Evolutionary conservation across 2,329 filamentous ascomycete species (phyloP), one percentile per base, ranked within the genome.

Genomic region (Colletotrichum karsti): DNA sequence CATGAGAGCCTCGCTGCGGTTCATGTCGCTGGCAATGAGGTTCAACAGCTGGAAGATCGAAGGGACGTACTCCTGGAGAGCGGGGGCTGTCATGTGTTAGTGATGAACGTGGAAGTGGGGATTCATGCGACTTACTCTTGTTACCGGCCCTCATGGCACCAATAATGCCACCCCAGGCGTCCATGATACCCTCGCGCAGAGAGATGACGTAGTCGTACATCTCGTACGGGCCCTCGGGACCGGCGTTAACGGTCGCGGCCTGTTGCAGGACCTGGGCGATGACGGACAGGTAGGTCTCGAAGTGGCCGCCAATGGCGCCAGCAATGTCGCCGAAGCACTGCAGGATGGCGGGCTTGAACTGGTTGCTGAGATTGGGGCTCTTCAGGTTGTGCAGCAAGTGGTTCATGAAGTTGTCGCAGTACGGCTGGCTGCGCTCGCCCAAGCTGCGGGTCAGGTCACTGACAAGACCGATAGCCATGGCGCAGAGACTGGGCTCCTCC

Each of bases 281-380:
- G 50, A 98, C 93, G 4, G 92, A 89, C 35, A 99, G 87, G 77
- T 99, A 99, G 0, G 92, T 93, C 83, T 98, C 94, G 72, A 99
- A 99, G 74, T 94, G 90, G 28, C 92, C 93, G 70, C 92, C 90
- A 74, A 99, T 99, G 56, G 96, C 95, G 74, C 95, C 93, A 41
- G 96, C 96, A 81, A 99, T 97, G 76, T 99, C 96, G 67, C 96
- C 96, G 77, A 99, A 99, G 79, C 94, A 98, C 81, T 98, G 95
- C 63, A 99, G 88, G 72, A 99, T 99, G 28, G 96, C 94, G 48
- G 96, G 96, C 88, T 98, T 98, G 83, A 98, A 97, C 81, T 97
- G 94, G 81, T 98, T 97, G 73, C 93, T 92, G 60, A 97, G 87
- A n/a, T 91, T 89, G 12, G 92, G 90, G 81, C 93, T 97, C 90